A percentile compares a stretch with the other conserved stretches of the same genome.
These are phyloP conservation scores for Botrytis pseudocinerea DNA, from an alignment of 2,329 filamentous ascomycete species.

Conservation along the genomic window DNA sequence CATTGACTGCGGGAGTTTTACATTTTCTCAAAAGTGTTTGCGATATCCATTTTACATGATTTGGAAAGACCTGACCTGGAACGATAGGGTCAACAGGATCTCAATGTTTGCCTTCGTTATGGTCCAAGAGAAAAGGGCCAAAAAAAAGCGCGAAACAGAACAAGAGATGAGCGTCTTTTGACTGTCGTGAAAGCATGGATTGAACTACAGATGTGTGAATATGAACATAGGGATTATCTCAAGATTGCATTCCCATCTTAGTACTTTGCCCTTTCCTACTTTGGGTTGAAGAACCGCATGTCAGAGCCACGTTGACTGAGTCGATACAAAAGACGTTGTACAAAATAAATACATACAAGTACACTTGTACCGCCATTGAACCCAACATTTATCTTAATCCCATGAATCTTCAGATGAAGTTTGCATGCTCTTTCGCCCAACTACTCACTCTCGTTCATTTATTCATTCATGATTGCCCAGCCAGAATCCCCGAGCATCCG, in stretches of 20 bases:
- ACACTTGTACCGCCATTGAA: neutral
- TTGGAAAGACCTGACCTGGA: neutral
- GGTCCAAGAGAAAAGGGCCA: neutral
- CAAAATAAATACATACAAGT: neutral
- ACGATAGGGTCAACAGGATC: neutral
- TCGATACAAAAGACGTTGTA: neutral
- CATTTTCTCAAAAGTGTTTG: neutral
- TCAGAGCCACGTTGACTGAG: neutral
- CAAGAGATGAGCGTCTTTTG: neutral
- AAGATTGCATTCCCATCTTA: neutral
- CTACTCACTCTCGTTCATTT: neutral
- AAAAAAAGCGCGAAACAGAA: neutral
- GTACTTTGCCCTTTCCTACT: neutral
- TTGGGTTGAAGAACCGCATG: neutral
- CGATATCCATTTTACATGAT: neutral
- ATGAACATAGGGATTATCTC: neutral
- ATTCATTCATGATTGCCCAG: neutral
- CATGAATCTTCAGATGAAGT: neutral
- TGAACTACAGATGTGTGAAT: neutral
- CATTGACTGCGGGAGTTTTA: neutral
- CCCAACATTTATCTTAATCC: neutral
- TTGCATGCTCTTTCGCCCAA: neutral
- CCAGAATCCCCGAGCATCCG: neutral
- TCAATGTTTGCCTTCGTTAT: neutral
- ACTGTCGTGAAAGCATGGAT: neutral